Conservation (phyloP, 352 stramenopile species). For the Phytophthora hybrid region DNA sequence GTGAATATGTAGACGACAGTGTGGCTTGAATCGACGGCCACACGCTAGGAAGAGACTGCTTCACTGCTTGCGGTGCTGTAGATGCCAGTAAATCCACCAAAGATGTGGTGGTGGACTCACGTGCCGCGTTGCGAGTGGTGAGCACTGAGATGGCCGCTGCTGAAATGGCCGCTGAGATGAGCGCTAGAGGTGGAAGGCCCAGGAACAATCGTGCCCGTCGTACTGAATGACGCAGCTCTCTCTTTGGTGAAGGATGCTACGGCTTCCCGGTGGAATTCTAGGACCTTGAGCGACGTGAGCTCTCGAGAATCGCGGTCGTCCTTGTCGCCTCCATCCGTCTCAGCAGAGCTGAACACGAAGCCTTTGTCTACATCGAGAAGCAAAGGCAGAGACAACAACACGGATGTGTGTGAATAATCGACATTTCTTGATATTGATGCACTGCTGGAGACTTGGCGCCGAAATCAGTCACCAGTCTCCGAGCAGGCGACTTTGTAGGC, state of each 20-base stretch:
- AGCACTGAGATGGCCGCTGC: conserved; percentile 1
- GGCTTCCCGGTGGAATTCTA: conserved; percentile 30
- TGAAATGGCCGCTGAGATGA: conserved; percentile 1
- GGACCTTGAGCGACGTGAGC: conserved; percentile 30
- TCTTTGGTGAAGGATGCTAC: conserved; percentile 36
- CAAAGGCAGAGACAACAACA: conserved; percentile 28
- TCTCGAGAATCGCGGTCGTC: conserved; percentile 28
- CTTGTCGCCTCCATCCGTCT: conserved; percentile 34
- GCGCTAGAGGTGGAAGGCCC: conserved; percentile 10
- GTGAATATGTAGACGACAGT: background rate
- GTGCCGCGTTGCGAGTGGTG: conserved; percentile 4
- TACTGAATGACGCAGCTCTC: conserved; percentile 28
- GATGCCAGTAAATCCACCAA: background rate
- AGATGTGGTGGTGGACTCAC: background rate
- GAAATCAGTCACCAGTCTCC: conserved; percentile 21
- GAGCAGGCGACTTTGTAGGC: conserved; percentile 41
- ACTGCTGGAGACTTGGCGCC: conserved; percentile 14
- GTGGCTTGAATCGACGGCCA: background rate
- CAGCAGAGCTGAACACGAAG: conserved; percentile 61
- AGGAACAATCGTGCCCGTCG: conserved; percentile 17
- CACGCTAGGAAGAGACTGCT: background rate
- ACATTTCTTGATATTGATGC: conserved; percentile 40
- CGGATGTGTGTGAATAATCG: conserved; percentile 32
- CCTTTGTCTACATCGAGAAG: conserved; percentile 40
- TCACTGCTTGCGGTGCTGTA: background rate